Evolutionary conservation across 2,329 filamentous ascomycete genomes (phyloP), one percentile per base, ranked within the genome.

Genomic region (Bipolaris cookei): DNA sequence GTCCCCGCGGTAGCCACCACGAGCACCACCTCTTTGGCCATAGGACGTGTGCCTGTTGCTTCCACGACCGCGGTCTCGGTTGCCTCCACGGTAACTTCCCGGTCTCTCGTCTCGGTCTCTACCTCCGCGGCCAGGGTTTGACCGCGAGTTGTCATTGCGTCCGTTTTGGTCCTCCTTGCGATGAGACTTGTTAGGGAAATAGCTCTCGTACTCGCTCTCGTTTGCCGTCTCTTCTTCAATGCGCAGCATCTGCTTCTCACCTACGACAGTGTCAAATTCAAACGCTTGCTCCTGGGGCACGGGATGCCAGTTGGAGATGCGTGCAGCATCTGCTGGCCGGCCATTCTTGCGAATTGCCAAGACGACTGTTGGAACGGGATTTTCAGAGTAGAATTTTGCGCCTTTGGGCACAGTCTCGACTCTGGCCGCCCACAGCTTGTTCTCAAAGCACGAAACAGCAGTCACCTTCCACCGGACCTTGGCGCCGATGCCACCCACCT

Each of bases 381-480:
- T 93, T 63, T 96, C 91, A 0, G 91, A 93, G 78, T 95, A 90
- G 43, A 82, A 83, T 37, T 88, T 74, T 23, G 72, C 85, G 0
- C 83, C 85, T 14, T 86, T 79, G 0, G 88, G 87, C 0, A 93
- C 83, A 0, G 95, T 92, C 30, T 86, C 83, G 10, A 97, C 86
- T 41, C 88, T 84, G 14, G 89, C 92, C 4, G 94, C 95, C 93
- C 94, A 99, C 37, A 98, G 84, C 66, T 85, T 89, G 73, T 92
- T 88, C 58, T 97, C 90, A 64, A 86, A 87, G 64, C 84, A 86
- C 0, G 87, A 92, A 5, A 89, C 86, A 35, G 88, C 91, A 0
- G 87, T 90, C 4, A 97, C 88, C 74, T 91, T 86, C 92, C 94
- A 99, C 38, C 81, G 86, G 77, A 96, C 84, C 76, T 89, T 94